phyloP scores from a whole-genome alignment of 1,284 basidiomycete genomes.

The Papiliotrema laurentii region DNA sequence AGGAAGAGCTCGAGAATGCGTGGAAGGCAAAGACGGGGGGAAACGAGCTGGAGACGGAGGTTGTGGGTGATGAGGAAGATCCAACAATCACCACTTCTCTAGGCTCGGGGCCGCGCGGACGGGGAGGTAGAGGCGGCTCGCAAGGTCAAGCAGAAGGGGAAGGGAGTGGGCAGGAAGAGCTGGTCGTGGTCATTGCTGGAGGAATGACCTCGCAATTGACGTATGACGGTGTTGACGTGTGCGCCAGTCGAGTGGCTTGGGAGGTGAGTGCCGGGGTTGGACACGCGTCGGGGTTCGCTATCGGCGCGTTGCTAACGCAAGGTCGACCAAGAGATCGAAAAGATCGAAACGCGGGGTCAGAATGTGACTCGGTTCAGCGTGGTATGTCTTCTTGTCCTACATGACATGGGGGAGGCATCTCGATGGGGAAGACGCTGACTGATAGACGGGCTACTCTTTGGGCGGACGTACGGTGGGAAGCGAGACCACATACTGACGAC shows the following conservation, averaged over 20 bases:
- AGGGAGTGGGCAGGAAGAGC: conserved; percentile 13
- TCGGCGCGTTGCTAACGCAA: conserved; percentile 2
- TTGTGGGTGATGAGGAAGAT: conserved; percentile 17
- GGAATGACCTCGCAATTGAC: conserved; percentile 41
- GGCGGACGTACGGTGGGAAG: conserved; percentile 36
- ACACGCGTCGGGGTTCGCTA: neutral
- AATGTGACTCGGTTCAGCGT: conserved; percentile 36
- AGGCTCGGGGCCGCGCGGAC: neutral
- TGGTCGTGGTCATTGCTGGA: conserved; percentile 40
- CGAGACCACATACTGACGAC: neutral
- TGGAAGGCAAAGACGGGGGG: conserved; percentile 9
- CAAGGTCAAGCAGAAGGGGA: neutral
- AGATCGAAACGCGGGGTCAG: conserved; percentile 29
- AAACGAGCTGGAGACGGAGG: neutral
- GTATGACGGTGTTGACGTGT: conserved; percentile 46
- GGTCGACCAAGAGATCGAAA: conserved; percentile 35
- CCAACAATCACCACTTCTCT: conserved; percentile 11
- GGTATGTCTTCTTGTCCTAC: conserved; percentile 15
- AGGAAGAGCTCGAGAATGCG: conserved; percentile 29
- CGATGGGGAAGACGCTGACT: no score
- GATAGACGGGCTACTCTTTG: conserved; percentile 42
- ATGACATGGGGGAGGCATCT: conserved; percentile 1
- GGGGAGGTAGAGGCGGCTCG: neutral
- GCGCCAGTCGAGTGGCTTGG: conserved; percentile 42
- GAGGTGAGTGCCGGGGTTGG: conserved; percentile 24